phyloP scores from a whole-genome alignment of 2,329 filamentous ascomycete species.

The Ascochyta lentis region DNA sequence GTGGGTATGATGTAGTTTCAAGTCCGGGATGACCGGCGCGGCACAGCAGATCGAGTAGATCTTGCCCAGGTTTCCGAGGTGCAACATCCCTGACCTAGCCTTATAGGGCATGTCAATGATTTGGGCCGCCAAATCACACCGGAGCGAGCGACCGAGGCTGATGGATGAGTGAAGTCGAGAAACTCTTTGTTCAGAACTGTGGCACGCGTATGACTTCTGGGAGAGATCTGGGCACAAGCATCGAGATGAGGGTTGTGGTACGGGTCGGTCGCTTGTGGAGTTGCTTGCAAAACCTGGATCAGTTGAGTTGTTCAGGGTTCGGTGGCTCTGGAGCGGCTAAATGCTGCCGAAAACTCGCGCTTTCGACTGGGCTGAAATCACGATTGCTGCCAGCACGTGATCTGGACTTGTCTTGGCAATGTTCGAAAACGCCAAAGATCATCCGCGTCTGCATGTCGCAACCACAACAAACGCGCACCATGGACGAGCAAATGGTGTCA shows the following conservation, averaged over 20 bases:
- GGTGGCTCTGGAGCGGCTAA: not conserved
- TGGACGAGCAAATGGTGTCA: conserved; percentile 18
- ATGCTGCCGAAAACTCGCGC: not conserved
- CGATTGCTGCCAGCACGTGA: not conserved
- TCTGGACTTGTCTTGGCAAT: conserved; percentile 1
- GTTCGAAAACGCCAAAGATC: not conserved
- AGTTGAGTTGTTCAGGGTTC: not conserved
- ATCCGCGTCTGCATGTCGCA: conserved; percentile 1
- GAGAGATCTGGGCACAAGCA: too few species aligned
- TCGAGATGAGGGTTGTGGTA: too few species aligned
- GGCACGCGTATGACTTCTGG: too few species aligned
- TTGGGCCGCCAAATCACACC: not conserved
- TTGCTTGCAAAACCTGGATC: too few species aligned
- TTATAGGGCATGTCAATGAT: not conserved
- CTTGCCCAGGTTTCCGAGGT: not conserved
- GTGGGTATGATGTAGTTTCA: not conserved
- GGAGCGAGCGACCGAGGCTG: not conserved
- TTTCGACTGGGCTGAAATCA: not conserved
- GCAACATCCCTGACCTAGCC: not conserved
- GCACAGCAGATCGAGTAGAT: conserved; percentile 7
- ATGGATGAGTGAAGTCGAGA: too few species aligned
- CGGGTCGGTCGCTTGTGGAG: too few species aligned
- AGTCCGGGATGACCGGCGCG: not conserved
- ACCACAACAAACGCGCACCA: conserved; percentile 3
- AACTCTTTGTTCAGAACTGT: too few species aligned